phyloP scores from a whole-genome alignment of 768 basidiomycete species.

The Mycena amicta region DNA sequence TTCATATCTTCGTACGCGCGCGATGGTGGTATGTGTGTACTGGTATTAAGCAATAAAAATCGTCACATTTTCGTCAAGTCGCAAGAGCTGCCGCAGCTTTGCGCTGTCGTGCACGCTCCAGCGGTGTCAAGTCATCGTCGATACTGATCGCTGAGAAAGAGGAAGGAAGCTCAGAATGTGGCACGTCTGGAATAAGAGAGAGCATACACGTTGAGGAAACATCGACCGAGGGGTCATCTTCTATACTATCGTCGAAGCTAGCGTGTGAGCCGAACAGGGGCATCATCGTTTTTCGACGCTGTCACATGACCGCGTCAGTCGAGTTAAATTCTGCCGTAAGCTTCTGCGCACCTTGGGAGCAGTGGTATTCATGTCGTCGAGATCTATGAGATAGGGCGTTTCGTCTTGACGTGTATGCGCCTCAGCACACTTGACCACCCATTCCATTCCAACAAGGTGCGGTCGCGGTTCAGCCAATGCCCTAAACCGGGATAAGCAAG shows the following conservation, averaged over 20 bases:
- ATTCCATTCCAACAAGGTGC: conserved; percentile 77
- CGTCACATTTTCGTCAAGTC: background rate
- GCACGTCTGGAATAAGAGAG: background rate
- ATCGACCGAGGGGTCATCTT: conserved; percentile 46
- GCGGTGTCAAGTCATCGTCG: conserved; percentile 63
- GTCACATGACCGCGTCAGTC: conserved; percentile 7
- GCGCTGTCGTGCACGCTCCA: conserved; percentile 67
- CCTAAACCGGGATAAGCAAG: conserved; percentile 39
- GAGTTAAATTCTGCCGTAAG: background rate
- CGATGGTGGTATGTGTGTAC: background rate
- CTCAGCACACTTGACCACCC: conserved; percentile 89
- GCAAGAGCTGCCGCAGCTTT: conserved; percentile 24
- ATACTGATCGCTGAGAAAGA: conserved; percentile 43
- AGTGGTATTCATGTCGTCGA: conserved; percentile 60
- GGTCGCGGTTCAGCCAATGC: conserved; percentile 71
- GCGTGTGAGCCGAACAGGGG: conserved; percentile 56
- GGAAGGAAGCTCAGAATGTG: no score
- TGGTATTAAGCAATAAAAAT: conserved; percentile 1
- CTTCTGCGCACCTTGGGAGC: conserved; percentile 57
- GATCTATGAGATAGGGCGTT: conserved; percentile 61
- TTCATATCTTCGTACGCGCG: background rate
- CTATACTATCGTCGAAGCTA: conserved; percentile 29
- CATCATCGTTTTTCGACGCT: conserved; percentile 78
- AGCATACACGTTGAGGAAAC: conserved; percentile 47
- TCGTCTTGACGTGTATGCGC: conserved; percentile 66